Percentiles rank a stretch among this genome's conserved stretches.
Conservation (phyloP, 305 asterid species). For the Fraxinus baroniana region DNA sequence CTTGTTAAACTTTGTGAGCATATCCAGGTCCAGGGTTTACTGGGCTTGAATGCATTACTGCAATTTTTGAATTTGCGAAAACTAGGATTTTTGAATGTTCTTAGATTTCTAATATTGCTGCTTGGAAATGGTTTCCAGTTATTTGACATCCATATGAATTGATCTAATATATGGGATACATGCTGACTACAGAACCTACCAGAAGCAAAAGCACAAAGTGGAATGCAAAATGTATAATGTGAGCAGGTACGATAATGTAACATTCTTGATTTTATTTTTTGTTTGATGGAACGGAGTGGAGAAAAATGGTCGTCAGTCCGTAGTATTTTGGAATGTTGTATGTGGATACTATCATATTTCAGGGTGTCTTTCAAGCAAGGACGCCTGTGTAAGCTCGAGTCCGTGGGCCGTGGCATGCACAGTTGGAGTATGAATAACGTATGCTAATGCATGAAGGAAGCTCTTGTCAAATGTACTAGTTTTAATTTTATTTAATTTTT, state of each 20-base stretch:
- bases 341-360: neutral
- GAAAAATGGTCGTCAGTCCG: neutral
- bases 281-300: neutral
- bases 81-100: neutral
- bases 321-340: neutral
- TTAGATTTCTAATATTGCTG: neutral
- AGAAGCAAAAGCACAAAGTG: conserved; percentile 41
- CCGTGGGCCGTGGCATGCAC: neutral
- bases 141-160: neutral
- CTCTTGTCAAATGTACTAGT: conserved; percentile 18
- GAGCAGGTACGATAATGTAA: conserved; percentile 23
- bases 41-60: neutral
- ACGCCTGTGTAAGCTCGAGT: conserved; percentile 6
- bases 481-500: conserved; percentile 20
- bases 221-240: conserved; percentile 48
- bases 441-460: conserved; percentile 21
- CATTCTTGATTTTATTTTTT: neutral
- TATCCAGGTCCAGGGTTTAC: neutral
- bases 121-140: neutral
- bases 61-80: neutral
- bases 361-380: conserved; percentile 17
- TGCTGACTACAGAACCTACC: conserved; percentile 36
- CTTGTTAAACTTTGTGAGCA: neutral
- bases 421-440: conserved; percentile 17
- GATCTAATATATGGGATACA: neutral